Evolutionary conservation across 768 basidiomycete genomes (phyloP).

Genomic region (Zangia roseola): DNA sequence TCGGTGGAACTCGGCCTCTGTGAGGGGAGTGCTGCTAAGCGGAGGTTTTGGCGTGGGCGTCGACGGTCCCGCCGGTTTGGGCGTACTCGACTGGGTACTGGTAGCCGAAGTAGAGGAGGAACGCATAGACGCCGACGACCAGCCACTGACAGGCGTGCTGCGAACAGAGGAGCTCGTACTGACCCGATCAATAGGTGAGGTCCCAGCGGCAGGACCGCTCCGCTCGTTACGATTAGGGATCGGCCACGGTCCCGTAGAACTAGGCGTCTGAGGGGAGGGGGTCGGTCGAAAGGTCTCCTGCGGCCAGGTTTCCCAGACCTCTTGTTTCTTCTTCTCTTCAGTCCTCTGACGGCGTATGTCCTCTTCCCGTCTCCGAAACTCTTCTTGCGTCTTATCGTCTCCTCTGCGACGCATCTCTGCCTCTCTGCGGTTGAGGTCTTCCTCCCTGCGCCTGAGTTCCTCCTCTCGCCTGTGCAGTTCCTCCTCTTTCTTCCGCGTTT

Average conservation of each 20-base stretch:
- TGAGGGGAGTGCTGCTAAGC: conserved; percentile 15
- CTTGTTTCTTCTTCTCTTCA: conserved; percentile 32
- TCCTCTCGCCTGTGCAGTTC: conserved; percentile 27
- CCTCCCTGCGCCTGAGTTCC: conserved; percentile 30
- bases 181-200: conserved; percentile 30
- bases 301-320: conserved; percentile 30
- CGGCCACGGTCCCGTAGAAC: conserved; percentile 31
- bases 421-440: conserved; percentile 31
- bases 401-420: conserved; percentile 31
- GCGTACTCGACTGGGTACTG: conserved; percentile 23
- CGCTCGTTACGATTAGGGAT: conserved; percentile 31
- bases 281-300: conserved; percentile 23
- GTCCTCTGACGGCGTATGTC: conserved; percentile 30
- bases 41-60: conserved; percentile 23
- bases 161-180: conserved; percentile 31
- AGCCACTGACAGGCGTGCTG: conserved; percentile 25
- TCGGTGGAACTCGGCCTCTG: conserved; percentile 60
- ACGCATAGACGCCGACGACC: conserved; percentile 31
- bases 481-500: conserved; percentile 25
- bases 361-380: conserved; percentile 32
- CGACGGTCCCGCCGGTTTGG: conserved; percentile 24
- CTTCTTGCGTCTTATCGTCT: conserved; percentile 26
- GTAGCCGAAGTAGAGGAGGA: conserved; percentile 25
- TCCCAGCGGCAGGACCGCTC: conserved; percentile 34
- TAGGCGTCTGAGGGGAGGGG: conserved; percentile 28